Evolutionary conservation across 1,284 basidiomycete species (phyloP).

Genomic region (Fomitopsis palustris): DNA sequence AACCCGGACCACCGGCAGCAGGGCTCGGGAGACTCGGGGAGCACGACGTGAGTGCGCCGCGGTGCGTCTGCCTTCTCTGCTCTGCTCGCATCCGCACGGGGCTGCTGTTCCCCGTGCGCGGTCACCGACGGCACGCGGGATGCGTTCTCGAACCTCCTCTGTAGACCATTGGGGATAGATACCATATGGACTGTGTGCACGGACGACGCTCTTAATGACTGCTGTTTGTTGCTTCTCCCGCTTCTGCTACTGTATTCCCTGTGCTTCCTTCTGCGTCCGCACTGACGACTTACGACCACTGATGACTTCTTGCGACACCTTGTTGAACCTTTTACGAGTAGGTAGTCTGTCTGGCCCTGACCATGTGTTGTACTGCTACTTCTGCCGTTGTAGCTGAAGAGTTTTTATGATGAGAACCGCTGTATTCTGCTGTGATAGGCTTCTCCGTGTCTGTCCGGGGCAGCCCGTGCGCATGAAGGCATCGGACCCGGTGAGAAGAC

Average conservation of each 20-base stretch:
- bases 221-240: background rate
- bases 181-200: background rate
- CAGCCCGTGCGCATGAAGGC: background rate
- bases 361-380: background rate
- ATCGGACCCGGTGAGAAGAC: background rate
- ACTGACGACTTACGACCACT: background rate
- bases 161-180: background rate
- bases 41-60: background rate
- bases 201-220: background rate
- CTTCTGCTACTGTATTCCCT: background rate
- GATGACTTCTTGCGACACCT: background rate
- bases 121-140: background rate
- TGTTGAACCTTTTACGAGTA: background rate
- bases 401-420: background rate
- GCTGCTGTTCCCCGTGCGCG: background rate
- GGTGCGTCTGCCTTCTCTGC: background rate
- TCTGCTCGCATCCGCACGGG: background rate
- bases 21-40: slow-evolving; percentile 2
- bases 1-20: slow-evolving; percentile 46
- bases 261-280: background rate
- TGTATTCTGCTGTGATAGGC: background rate
- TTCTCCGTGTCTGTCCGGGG: background rate
- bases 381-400: background rate
- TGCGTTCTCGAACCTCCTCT: background rate
- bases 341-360: background rate